Evolutionary conservation across 345 rosid species (phyloP), one percentile per base, ranked within the genome.

Genomic region (Eucalyptus virginea): DNA sequence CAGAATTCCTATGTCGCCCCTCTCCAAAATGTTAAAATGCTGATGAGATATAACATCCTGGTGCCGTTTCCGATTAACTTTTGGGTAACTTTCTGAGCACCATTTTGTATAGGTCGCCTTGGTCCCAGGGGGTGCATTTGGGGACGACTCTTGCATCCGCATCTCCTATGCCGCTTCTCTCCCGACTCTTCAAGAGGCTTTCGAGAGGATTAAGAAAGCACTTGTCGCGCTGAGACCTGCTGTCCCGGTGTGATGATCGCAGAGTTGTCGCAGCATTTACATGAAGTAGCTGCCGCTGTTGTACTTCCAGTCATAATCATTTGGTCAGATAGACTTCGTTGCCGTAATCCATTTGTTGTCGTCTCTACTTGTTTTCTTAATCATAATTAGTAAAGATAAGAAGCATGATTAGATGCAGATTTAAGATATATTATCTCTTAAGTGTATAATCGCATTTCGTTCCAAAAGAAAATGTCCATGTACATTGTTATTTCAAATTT

Each of bases 41-140:
- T 23, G 49, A 51, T 21, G 5, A 54, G 16, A 37, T 80, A 37
- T 16, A 50, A 28, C 32, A 49, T 81, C 62, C 37, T 37, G 48
- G 9, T 42, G 24, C 67, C 11, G 3, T 65, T 86, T 86, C 56
- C 7, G 2, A n/a, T 19, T 69, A n/a, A 42, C 47, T 28, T 77
- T 6, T 40, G 83, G 83, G 47, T 50, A 44, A 47, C 44, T 40
- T 52, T 28, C 40, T 18, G 26, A 8, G 40, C 14, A n/a, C 50
- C 49, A n/a, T 48, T 42, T 42, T 89, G 81, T 44, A 30, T 91
- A 98, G 99, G 99, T 98, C 62, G 99, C 99, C 16, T 87, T 97
- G 90, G 99, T 98, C 83, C 99, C 99, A 2, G 99, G 99, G 56
- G 99, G 94, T 89, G 99, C 99, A 69, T 98, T 97, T n/a, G 99